Evolutionary conservation across 1,284 basidiomycete genomes (phyloP).

Genomic region (Leccinum ponderosum): DNA sequence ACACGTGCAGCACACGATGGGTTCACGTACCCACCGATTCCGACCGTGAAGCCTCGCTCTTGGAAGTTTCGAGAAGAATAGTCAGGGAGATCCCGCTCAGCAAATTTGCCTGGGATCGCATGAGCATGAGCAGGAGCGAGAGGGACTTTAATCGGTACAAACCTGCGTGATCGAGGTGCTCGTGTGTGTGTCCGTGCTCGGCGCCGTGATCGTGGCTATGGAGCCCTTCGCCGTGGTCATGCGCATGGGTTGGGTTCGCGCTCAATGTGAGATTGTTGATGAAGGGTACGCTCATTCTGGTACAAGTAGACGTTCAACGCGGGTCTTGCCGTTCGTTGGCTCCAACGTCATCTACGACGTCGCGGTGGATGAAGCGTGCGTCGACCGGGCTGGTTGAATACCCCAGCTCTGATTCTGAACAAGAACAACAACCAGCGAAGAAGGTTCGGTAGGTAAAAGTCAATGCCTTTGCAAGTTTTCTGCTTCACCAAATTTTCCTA

Average conservation of each 20-base stretch:
- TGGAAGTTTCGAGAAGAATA: constrained; percentile 84
- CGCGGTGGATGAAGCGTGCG: constrained; percentile 26
- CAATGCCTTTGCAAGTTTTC: background rate
- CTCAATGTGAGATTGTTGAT: constrained; percentile 60
- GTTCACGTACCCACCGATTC: constrained; percentile 85
- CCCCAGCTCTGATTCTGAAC: constrained; percentile 37
- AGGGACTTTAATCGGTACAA: constrained; percentile 18
- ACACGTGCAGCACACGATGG: background rate
- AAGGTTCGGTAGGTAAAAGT: background rate
- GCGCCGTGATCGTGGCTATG: constrained; percentile 44
- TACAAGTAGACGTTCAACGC: background rate
- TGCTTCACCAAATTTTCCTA: constrained; percentile 22
- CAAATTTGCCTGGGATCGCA: constrained; percentile 72
- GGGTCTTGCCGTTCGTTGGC: constrained; percentile 18
- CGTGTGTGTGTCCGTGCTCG: constrained; percentile 91
- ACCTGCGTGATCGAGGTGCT: constrained; percentile 88
- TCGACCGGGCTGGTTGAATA: constrained; percentile 29
- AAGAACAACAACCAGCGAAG: constrained; percentile 2
- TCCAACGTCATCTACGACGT: background rate
- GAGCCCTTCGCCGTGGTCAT: constrained; percentile 34
- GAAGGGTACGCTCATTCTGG: constrained; percentile 63
- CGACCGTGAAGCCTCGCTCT: constrained; percentile 95
- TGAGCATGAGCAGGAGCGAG: background rate
- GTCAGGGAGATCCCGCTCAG: constrained; percentile 92
- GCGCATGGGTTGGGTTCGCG: constrained; percentile 40